Conservation (phyloP, 2,329 filamentous ascomycete genomes). For the Elsinoe australis region DNA sequence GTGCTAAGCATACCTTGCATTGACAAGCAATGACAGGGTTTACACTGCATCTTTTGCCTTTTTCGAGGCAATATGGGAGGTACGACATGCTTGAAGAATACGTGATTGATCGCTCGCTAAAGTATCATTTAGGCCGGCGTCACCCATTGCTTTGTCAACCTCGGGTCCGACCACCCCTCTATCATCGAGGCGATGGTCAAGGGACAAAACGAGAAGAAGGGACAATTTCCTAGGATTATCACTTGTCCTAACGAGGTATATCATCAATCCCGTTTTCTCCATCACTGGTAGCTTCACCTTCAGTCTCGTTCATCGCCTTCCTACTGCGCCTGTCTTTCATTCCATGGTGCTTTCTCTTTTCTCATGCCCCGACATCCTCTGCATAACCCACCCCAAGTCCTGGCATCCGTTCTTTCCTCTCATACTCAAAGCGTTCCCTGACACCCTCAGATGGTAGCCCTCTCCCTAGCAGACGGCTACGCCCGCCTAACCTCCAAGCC, state of each 20-base stretch:
- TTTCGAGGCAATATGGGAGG: slow-evolving; percentile 72
- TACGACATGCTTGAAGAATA: too few relatives aligned
- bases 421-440: too few relatives aligned
- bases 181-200: slow-evolving; percentile 77
- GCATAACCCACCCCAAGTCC: neutral
- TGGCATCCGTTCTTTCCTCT: too few relatives aligned
- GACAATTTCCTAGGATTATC: slow-evolving; percentile 62
- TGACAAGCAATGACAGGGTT: slow-evolving; percentile 29
- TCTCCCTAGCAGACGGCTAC: slow-evolving; percentile 78
- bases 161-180: slow-evolving; percentile 65
- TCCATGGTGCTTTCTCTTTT: too few relatives aligned
- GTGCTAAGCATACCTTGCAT: too few relatives aligned
- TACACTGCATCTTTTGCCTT: slow-evolving; percentile 76
- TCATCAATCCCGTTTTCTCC: neutral
- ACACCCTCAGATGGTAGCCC: slow-evolving; percentile 66
- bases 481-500: slow-evolving; percentile 63
- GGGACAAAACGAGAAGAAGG: slow-evolving; percentile 58
- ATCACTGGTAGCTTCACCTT: neutral
- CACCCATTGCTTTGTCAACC: slow-evolving; percentile 56
- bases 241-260: slow-evolving; percentile 73
- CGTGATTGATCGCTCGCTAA: too few relatives aligned
- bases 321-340: too few relatives aligned
- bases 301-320: neutral
- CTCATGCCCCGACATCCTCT: neutral
- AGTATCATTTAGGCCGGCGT: slow-evolving; percentile 42